A percentile compares a stretch with the other conserved stretches of the same genome.
Conservation (phyloP, 768 basidiomycete genomes). For the Phlegmacium glaucopus region DNA sequence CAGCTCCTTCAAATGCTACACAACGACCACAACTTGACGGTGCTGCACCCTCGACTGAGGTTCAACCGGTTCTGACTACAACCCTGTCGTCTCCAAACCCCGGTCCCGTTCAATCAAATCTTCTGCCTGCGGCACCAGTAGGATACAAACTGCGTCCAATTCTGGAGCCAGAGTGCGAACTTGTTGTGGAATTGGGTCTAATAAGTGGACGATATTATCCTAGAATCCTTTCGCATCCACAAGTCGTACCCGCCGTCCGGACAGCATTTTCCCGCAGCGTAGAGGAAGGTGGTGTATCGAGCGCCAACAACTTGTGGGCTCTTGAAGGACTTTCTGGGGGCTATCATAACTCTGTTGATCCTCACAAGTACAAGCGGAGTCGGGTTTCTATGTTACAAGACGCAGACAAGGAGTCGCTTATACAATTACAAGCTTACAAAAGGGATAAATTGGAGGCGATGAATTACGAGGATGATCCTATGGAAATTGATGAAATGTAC, state of each 20-base stretch:
- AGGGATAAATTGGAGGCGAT: conserved; percentile 26
- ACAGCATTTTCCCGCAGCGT: conserved; percentile 32
- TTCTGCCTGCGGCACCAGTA: conserved; percentile 54
- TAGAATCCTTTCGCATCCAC: conserved; percentile 60
- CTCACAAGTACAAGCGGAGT: conserved; percentile 49
- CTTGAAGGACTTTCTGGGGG: conserved; percentile 71
- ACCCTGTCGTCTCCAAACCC: background rate
- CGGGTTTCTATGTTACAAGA: conserved; percentile 60
- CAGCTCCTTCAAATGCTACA: background rate
- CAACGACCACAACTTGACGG: background rate
- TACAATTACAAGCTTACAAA: conserved; percentile 39
- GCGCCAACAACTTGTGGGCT: conserved; percentile 58
- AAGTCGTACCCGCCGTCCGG: conserved; percentile 40
- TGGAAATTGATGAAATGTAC: conserved; percentile 16
- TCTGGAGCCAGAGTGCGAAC: conserved; percentile 56
- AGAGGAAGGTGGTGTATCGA: conserved; percentile 35
- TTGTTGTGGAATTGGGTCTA: conserved; percentile 63
- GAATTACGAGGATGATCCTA: conserved; percentile 20
- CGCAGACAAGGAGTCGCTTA: conserved; percentile 48
- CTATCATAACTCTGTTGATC: conserved; percentile 66
- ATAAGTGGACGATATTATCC: conserved; percentile 85
- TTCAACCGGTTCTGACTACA: background rate
- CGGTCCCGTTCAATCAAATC: conserved; percentile 5
- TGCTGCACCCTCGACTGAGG: background rate
- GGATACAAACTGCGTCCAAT: conserved; percentile 73